Evolutionary conservation across 176 grass and related monocot species (phyloP), one percentile per base, ranked within the genome.

Genomic region (Pontederia paniculata): DNA sequence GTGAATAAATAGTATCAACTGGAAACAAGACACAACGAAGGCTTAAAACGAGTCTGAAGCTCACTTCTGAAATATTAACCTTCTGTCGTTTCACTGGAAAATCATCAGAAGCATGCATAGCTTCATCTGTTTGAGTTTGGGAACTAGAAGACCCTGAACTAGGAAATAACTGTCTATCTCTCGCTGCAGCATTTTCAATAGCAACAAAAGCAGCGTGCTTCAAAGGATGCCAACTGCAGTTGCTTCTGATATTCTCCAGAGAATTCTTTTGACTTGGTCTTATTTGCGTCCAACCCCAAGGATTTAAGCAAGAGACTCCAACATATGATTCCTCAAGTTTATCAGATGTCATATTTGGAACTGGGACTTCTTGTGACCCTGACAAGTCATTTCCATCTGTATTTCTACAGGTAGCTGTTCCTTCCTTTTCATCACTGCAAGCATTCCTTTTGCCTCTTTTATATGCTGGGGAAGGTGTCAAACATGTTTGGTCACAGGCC

Each of bases 131-230:
- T 16, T 60, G 31, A 65, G 54, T 2, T 23, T 58, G 21, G 9
- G n/a, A 66, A 37, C 45, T 23, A 31, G 58, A 75, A 21, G 48
- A 60, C 50, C 16, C 59, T 50, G 63, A 61, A 71, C 74, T 56
- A 74, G 74, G 77, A 45, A 79, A 97, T 49, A 77, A 1, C 41
- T 51, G 21, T 64, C 71, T 75, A 79, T 97, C 91, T 72, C 85
- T 89, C 41, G 18, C 60, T 18, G 83, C 74, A 7, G 91, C 79
- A 65, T 75, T 97, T 72, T 88, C 86, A 79, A 90, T 97, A 11
- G 86, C 91, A 97, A 81, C 80, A 51, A 90, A 49, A 54, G 83
- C 74, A 47, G 91, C 91, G 77, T 97, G 86, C 55, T 44, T 78
- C 21, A 97, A 55, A 58, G 91, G 91, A 84, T 97, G 86, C 91